These are phyloP conservation scores for Trametes coccinea DNA, from an alignment of 768 basidiomycete species.

Conservation along the genomic window DNA sequence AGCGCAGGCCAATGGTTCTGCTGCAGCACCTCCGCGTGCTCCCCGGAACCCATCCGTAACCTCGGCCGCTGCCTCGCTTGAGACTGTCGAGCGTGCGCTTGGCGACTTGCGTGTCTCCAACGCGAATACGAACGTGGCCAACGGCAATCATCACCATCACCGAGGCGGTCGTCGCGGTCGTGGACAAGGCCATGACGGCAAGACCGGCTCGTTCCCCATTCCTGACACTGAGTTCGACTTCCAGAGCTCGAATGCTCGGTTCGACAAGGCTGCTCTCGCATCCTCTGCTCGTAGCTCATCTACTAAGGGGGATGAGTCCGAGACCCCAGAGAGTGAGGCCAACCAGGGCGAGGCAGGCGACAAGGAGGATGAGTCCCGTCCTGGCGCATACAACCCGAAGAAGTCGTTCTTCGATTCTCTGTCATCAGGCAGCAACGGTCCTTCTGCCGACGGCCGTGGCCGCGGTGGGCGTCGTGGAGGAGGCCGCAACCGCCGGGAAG, in stretches of 20 bases:
- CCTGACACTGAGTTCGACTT: constrained; percentile 85
- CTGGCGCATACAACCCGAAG: constrained; percentile 67
- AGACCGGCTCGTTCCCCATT: constrained; percentile 49
- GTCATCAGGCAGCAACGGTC: constrained; percentile 49
- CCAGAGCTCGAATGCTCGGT: constrained; percentile 70
- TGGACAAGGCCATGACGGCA: constrained; percentile 26
- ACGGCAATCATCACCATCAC: constrained; percentile 19
- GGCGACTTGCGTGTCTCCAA: constrained; percentile 48
- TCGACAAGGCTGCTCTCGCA: constrained; percentile 67
- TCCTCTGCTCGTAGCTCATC: constrained; percentile 27
- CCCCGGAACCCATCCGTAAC: constrained; percentile 54
- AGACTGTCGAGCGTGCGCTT: constrained; percentile 64
- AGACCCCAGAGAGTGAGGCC: constrained; percentile 33
- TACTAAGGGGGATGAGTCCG: constrained; percentile 28
- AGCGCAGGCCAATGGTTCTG: constrained; percentile 35
- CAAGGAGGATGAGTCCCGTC: constrained; percentile 36
- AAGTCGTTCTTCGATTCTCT: constrained; percentile 82
- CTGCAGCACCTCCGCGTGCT: constrained; percentile 19
- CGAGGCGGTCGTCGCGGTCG: constrained; percentile 42
- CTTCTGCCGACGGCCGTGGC: constrained; percentile 39
- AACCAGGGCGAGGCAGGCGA: constrained; percentile 27
- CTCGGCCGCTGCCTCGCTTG: constrained; percentile 71
- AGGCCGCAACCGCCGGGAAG: constrained; percentile 73
- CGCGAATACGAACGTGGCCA: constrained; percentile 28
- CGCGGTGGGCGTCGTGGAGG: constrained; percentile 48